These are phyloP conservation scores for Aspergillus ellipticus DNA, from an alignment of 495 filamentous ascomycete species.

Conservation along the genomic window DNA sequence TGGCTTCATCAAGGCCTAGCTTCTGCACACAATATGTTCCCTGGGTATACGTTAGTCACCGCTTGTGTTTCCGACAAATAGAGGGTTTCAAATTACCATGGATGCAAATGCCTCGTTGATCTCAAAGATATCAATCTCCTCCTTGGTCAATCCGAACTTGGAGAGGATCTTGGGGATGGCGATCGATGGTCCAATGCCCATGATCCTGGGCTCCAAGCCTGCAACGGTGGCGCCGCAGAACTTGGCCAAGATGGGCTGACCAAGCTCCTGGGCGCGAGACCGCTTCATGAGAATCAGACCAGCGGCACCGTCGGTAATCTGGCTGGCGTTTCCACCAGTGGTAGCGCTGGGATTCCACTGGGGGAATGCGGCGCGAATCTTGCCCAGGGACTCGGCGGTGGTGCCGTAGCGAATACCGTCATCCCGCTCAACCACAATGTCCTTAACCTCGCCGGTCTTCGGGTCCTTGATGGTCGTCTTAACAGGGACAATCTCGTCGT, in stretches of 20 bases:
- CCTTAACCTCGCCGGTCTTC: slow-evolving; percentile 71
- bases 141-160: slow-evolving; percentile 70
- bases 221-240: slow-evolving; percentile 85
- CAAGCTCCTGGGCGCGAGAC: slow-evolving; percentile 73
- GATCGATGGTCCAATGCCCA: slow-evolving; percentile 91
- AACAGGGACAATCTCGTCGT: slow-evolving; percentile 90
- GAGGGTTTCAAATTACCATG: slow-evolving; percentile 57
- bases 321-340: slow-evolving; percentile 88
- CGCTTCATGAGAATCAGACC: slow-evolving; percentile 92
- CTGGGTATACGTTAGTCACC: slow-evolving; percentile 20
- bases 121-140: slow-evolving; percentile 87
- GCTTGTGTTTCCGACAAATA: background rate
- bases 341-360: slow-evolving; percentile 80
- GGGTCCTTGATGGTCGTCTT: slow-evolving; percentile 74
- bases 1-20: slow-evolving; percentile 70
- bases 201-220: slow-evolving; percentile 85
- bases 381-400: slow-evolving; percentile 71
- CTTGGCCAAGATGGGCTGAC: slow-evolving; percentile 87
- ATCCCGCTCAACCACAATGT: slow-evolving; percentile 75
- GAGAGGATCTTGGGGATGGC: slow-evolving; percentile 89
- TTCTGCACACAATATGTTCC: slow-evolving; percentile 81
- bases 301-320: slow-evolving; percentile 93
- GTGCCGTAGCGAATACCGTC: slow-evolving; percentile 90
- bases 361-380: slow-evolving; percentile 86
- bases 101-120: slow-evolving; percentile 96